Evolutionary conservation across 1,284 basidiomycete genomes (phyloP), one percentile per base, ranked within the genome.

Genomic region (Sanghuangporus sanghuang): DNA sequence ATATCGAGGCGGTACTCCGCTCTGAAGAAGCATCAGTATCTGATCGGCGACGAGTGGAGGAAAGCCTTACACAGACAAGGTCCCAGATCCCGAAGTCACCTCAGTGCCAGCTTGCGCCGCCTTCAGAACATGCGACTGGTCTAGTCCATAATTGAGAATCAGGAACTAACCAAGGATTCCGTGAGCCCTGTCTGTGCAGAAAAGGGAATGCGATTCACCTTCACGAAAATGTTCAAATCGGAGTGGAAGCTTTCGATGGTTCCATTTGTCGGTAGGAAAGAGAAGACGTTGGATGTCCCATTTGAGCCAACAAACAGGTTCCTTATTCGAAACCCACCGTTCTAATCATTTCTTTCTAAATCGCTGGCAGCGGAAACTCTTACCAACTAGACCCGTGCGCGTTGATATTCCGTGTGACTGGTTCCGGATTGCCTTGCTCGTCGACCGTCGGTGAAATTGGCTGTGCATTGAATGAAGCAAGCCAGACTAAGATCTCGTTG

Each of bases 401-500:
- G 32, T 68, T 71, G 42, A 87, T 65, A 67, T 74, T 76, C 38
- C 70, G 76, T 23, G 73, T 79, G 27, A 79, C 73, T 55, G 85
- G 78, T 38, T 76, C 65, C 0, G 77, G 71, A 68, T 74, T 74
- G 71, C 59, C 59, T n/a, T 53, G 21, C 9, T 36, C 50, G 23
- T 54, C 50, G 16, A 84, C 86, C 0, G 66, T 32, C 27, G 74
- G 72, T 23, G 83, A 83, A 68, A 87, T 85, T 5, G 86, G 86
- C 3, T 78, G 79, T 8, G 85, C 79, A 66, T 82, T 81, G 75
- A 73, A 77, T 69, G 82, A 83, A 3, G 77, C 84, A n/a, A 87
- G 78, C 86, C 86, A 88, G 64, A 89, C 73, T 87, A 89, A 88
- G 67, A 86, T 79, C 70, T 88, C 86, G 68, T 83, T 79, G 36